Base-by-base conservation (phyloP, 352 stramenopile species). In the Phytopythium kandeliae region DNA sequence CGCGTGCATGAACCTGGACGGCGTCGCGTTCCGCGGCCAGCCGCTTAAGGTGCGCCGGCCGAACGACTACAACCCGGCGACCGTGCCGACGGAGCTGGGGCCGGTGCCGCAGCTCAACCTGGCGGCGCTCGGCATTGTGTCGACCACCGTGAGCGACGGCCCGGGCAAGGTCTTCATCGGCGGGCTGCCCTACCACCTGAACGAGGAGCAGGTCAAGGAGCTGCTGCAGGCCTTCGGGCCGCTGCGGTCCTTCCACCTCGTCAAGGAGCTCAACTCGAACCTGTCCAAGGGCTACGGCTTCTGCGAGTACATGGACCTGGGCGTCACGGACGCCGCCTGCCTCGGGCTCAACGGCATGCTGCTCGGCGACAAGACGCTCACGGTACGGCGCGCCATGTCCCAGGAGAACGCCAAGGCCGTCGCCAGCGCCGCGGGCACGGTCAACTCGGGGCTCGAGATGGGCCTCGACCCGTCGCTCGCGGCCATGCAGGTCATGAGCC, bases 101-200 rank as follows among this genome's bases (percentile, higher is more conserved):
- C 78, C 85, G n/a, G 89, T 96, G 46, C 86, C 89, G 25, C 58
- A 89, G 57, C 71, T 98, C 17, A 93, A 97, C 64, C 58, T 96
- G 24, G 85, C 86, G 22, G 88, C 86, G 17, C 67, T 99, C 13
- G 95, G 96, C 0, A 98, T 99, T 55, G 82, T 98, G 19, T 97
- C 84, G n/a, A 89, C 78, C 10, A 97, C 86, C 31, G 96, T 99
- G 34, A 84, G 80, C 22, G 96, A 99, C 73, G 93, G 95, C n/a
- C 96, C 96, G 9, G 96, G 98, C 69, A 99, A 99, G 67, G 92
- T 99, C 51, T 99, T 99, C 62, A 92, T 99, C 41, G 96, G 96
- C 22, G 97, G 92, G 37, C 74, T 99, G 25, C 96, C 97, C 33
- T 98, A 99, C 72, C 89, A 99, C 58, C 68, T 99, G 13, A 96